Base-by-base conservation (phyloP, 441 rosid species). In the Jatropha multifida region DNA sequence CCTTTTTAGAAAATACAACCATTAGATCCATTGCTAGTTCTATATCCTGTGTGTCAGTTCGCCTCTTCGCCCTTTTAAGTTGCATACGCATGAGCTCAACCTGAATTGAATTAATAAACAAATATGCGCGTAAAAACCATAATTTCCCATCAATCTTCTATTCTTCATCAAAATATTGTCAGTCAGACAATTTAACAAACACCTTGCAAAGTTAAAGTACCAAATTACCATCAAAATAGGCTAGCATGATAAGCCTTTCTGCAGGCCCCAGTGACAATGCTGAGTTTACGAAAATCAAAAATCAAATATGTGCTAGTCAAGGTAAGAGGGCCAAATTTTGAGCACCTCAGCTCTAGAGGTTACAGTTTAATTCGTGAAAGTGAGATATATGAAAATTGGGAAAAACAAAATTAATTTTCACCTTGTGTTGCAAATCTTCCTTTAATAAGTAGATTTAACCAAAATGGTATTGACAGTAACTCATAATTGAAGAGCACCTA, bases 21-120 rank as follows among this genome's bases (percentile, higher is more conserved):
- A 93, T 93, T 83, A 90, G 81, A 80, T 94, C 97, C 86, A 92
- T 90, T 18, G 92, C 94, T 6, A 92, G 84, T 78, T 94, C 98
- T 59, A 90, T 90, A 79, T 94, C 98, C 65, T 89, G 97, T 9
- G 97, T 88, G 69, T 90, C 96, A 15, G 88, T 86, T 64, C 97
- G 81, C 79, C 85, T 83, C 78, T 80, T 88, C 4, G 94, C 91
- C 59, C 88, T 79, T 52, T 65, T 81, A 44, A 94, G 76, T 70
- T 94, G 96, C 78, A 72, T 66, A 27, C 78, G 74, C 83, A 90
- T 79, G 11, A 91, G 77, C 79, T 86, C 88, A 42, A 90, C 85
- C 98, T 93, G 85, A 65, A 56, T 18, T 40, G 18, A 18, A 72
- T 7, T 41, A 67, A 26, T n/a, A 56, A 11, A n/a, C 32, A 56